Evolutionary conservation across 306 rosid species (phyloP), one percentile per base, ranked within the genome.

Genomic region (Casuarina glauca): DNA sequence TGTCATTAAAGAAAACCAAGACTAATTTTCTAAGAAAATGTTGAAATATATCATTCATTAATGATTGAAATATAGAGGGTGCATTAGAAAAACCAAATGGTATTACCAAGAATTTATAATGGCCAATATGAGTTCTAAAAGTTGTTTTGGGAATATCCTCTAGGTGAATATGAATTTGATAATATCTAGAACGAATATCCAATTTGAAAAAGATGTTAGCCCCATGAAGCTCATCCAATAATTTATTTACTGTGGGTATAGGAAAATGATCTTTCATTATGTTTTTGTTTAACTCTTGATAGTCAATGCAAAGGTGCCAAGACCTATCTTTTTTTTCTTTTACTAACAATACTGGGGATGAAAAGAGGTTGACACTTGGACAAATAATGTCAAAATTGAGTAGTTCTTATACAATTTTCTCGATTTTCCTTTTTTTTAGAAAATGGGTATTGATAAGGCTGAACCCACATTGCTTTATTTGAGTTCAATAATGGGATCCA

Each of bases 231-330:
- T 5, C 5, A 16, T 61, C 72, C 9, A 75, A 46, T 19, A 75
- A 17, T 1, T 75, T 44, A 8, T 75, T 72, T 1, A 62, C 26
- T 4, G 5, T 19, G 3, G 63, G 73, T 1, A 76, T n/a, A 2
- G 38, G 64, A 12, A 63, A 64, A 13, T 76, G 48, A n/a, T 76
- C 49, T 44, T 48, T 69, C 2, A 76, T 6, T 3, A 54, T 68
- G 7, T 52, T 10, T 4, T 68, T 11, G 5, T 77, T 77, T 1
- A 77, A 9, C 0, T 17, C 53, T 0, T 45, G 0, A 17, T 78
- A 78, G 11, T 69, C 71, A 2, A 78, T 72, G 32, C 69, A 78
- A 32, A 78, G 8, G 0, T n/a, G 12, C 38, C 46, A 15, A 2
- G 57, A 17, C 0, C 45, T 17, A 13, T 78, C 69, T 9, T 69